phyloP scores from a whole-genome alignment of 805 yeast species.

The Pichia eremophila region DNA sequence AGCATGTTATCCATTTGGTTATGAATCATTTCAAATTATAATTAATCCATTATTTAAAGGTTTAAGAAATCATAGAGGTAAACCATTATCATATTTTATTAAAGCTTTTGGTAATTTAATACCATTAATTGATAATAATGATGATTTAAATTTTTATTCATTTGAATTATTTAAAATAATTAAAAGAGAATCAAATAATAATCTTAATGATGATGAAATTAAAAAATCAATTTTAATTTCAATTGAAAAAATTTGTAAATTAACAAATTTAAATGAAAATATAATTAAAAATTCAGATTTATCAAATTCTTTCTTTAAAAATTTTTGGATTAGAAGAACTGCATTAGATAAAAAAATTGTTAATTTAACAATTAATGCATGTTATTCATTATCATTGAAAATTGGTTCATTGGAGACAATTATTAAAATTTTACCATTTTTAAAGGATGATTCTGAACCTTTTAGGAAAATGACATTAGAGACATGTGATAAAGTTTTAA shows the following conservation, averaged over 20 bases:
- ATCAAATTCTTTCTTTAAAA: conserved; percentile 50
- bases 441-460: conserved; percentile 79
- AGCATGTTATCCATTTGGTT: conserved; percentile 78
- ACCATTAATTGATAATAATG: conserved; percentile 77
- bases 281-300: conserved; percentile 41
- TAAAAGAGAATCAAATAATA: conserved; percentile 48
- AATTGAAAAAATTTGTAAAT: conserved; percentile 53
- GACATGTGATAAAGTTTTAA: conserved; percentile 49
- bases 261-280: conserved; percentile 45
- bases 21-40: conserved; percentile 69
- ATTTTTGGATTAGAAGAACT: conserved; percentile 75
- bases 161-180: conserved; percentile 61
- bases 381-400: conserved; percentile 54
- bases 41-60: conserved; percentile 80
- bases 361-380: conserved; percentile 60
- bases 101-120: conserved; percentile 71
- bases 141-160: conserved; percentile 56
- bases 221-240: conserved; percentile 60
- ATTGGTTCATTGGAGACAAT: conserved; percentile 57
- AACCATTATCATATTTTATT: conserved; percentile 63
- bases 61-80: conserved; percentile 66
- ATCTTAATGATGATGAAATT: conserved; percentile 84
- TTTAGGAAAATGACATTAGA: conserved; percentile 73
- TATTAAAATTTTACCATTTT: conserved; percentile 42
- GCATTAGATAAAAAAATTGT: conserved; percentile 58